Base-by-base conservation (phyloP, 192 early-diverging fungal genomes). In the Linderina pennispora region DNA sequence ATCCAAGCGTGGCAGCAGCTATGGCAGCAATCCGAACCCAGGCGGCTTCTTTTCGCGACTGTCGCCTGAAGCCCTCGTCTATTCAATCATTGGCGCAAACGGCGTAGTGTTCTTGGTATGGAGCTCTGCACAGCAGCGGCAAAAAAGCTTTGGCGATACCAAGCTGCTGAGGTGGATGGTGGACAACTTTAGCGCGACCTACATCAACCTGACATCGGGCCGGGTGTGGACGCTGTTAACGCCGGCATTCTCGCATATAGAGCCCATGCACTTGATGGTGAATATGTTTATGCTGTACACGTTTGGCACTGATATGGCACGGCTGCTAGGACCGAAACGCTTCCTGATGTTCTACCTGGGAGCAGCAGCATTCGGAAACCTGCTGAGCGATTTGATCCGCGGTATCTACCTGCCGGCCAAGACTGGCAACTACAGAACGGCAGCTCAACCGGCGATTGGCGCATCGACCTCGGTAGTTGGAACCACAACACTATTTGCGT, bases 251-350 rank as follows among this genome's bases (percentile, higher is more conserved):
- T 73, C 70, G 36, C 75, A 77, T 17, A 41, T 57, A 23, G 55
- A 61, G 8, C 45, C 58, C 4, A 40, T 60, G 48, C 75, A 77
- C 43, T 10, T 70, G 42, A 8, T 57, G 14, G 10, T 74, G 21
- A 74, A 74, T 48, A 74, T 77, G 70, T 55, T 77, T 52, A 48
- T 69, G 34, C 58, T 74, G 36, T 45, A 65, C 51, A 42, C 44
- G 34, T 77, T 77, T 36, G 75, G 61, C 19, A 19, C 37, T 8
- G 55, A 62, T 26, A 36, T 76, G 16, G 55, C 44, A 28, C 41
- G 46, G 5, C 14, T 63, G 15, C 36, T 76, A 34, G 67, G 66
- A 8, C 23, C 48, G 7, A 38, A 14, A 17, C 28, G 53, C 5
- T 76, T 76, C 17, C 0, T 62, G 9, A 26, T 21, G 23, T 69